Evolutionary conservation across 2,329 filamentous ascomycete species (phyloP), one percentile per base, ranked within the genome.

Genomic region (Aquanectria penicillioides): DNA sequence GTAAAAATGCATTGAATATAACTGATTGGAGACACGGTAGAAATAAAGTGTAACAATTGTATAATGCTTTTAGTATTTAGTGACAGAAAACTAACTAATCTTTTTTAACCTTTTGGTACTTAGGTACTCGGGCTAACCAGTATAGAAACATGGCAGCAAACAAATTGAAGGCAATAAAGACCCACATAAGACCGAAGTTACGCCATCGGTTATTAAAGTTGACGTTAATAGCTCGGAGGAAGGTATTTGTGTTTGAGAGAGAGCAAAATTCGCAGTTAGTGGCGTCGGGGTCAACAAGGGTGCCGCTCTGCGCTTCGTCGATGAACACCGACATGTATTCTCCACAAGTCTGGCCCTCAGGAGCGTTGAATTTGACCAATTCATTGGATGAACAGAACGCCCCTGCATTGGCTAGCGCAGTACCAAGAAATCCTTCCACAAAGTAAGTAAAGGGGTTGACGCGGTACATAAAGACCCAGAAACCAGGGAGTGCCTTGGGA

Each of bases 391-490:
- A 83, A 73, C 91, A 94, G 3, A 70, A 64, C 28, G 92, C 84
- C 0, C 68, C 34, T 0, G 83, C 83, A 63, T 87, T 85, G 9
- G 87, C 87, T n/a, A 94, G 75, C 2, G 83, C 86, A 2, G 83
- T 83, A 0, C 85, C 81, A 2, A 91, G 74, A 73, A 93, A 83
- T 4, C 86, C 88, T 26, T 83, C 82, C 26, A 92, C 83, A 2
- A 93, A 78, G 71, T 94, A 94, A 0, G 89, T 91, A 71, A 94
- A 88, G 0, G 91, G 90, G 1, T 86, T 90, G 49, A 90, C 77
- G 31, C 89, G 84, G 72, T 92, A 92, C 85, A 92, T 88, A 79
- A 90, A 91, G 65, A 87, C 85, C 90, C 90, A 93, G 80, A 93
- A 92, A 3, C 84, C 78, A 0, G 90, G 89, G n/a, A 93, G 81